Conservation (phyloP, 208 protist species). For the Vickermania ingenoplastis region DNA sequence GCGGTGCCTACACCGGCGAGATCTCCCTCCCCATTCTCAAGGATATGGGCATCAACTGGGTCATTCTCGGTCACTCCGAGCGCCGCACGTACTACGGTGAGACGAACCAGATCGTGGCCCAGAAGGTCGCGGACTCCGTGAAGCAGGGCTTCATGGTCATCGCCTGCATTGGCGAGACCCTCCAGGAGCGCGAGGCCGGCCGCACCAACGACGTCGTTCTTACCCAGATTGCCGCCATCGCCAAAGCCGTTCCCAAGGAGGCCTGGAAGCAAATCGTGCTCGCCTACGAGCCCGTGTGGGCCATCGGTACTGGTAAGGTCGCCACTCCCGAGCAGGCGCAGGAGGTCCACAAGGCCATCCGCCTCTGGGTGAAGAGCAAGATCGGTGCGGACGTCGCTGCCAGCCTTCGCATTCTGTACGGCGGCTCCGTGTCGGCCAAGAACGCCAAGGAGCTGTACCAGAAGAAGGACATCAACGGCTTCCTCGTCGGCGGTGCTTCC, state of each 20-base stretch:
- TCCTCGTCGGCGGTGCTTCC: constrained; percentile 97
- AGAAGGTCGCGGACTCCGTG: constrained; percentile 86
- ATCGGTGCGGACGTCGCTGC: constrained; percentile 85
- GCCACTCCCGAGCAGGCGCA: constrained; percentile 95
- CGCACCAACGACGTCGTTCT: constrained; percentile 88
- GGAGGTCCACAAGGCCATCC: constrained; percentile 86
- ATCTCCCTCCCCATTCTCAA: constrained; percentile 86
- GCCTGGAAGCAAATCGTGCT: constrained; percentile 92
- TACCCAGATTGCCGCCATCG: constrained; percentile 86
- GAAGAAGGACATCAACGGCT: constrained; percentile 97
- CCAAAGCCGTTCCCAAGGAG: constrained; percentile 42
- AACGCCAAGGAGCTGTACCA: constrained; percentile 88
- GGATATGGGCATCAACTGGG: constrained; percentile 89
- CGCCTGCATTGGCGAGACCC: constrained; percentile 95
- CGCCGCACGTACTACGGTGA: constrained; percentile 93
- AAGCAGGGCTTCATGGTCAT: constrained; percentile 90
- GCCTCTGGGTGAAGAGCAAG: constrained; percentile 84
- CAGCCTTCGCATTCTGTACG: constrained; percentile 95
- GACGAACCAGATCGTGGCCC: constrained; percentile 84
- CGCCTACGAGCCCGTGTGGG: constrained; percentile 99
- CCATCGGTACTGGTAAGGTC: constrained; percentile 97
- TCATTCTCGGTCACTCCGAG: constrained; percentile 98
- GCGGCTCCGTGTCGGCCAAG: constrained; percentile 91
- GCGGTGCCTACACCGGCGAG: constrained; percentile 88
- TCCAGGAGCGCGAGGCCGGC: constrained; percentile 88